Conservation (phyloP, 2,329 filamentous ascomycete genomes). For the Lecanicillium sp. region DNA sequence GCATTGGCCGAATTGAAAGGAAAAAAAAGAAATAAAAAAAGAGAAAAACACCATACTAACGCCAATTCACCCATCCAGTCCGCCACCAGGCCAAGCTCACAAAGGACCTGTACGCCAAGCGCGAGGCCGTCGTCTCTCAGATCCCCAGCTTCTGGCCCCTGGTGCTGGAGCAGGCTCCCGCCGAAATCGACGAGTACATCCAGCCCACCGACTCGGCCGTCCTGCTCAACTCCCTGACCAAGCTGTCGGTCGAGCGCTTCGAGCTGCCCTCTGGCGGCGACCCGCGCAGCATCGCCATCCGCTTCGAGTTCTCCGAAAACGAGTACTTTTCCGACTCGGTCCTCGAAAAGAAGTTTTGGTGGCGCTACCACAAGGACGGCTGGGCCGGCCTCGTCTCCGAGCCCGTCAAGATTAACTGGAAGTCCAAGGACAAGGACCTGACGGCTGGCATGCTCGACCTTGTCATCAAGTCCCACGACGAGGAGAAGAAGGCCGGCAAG, state of each 20-base stretch:
- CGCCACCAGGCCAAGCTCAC: constrained; percentile 63
- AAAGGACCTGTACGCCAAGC: constrained; percentile 66
- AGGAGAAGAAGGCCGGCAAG: constrained; percentile 42
- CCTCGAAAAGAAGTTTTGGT: constrained; percentile 89
- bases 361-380: constrained; percentile 58
- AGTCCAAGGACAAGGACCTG: constrained; percentile 67
- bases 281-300: constrained; percentile 71
- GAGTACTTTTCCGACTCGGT: constrained; percentile 70
- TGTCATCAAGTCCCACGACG: constrained; percentile 60
- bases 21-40: too few relatives aligned
- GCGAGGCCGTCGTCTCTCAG: constrained; percentile 58
- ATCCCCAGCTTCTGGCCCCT: constrained; percentile 93
- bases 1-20: background rate
- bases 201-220: constrained; percentile 70
- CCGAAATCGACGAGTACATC: constrained; percentile 82
- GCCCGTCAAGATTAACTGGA: constrained; percentile 84
- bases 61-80: constrained; percentile 48
- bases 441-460: constrained; percentile 72
- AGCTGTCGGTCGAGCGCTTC: constrained; percentile 69
- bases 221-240: constrained; percentile 59
- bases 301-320: constrained; percentile 73
- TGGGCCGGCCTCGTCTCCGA: constrained; percentile 77
- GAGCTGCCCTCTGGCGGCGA: constrained; percentile 66
- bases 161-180: constrained; percentile 78
- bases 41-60: too few relatives aligned